These are phyloP conservation scores for Anisodus tanguticus DNA, from an alignment of 257 asterid species.

Conservation along the genomic window DNA sequence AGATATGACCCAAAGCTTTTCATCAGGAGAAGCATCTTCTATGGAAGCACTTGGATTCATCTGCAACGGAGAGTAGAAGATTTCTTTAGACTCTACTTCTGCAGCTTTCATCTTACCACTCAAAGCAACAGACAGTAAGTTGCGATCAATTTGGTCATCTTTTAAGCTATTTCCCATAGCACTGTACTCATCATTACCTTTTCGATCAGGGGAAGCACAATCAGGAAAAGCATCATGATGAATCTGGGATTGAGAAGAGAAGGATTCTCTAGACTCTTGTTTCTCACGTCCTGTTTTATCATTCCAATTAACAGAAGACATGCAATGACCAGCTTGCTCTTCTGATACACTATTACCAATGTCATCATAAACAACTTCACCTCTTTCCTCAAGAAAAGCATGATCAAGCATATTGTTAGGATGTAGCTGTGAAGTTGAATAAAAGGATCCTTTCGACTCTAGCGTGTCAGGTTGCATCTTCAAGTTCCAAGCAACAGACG, in stretches of 20 bases:
- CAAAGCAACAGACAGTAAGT: slow-evolving; percentile 15
- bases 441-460: slow-evolving; percentile 57
- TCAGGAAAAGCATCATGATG: slow-evolving; percentile 26
- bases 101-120: slow-evolving; percentile 20
- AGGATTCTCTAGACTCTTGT: slow-evolving; percentile 29
- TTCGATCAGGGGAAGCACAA: slow-evolving; percentile 23
- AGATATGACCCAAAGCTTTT: slow-evolving; percentile 32
- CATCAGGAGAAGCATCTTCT: slow-evolving; percentile 30
- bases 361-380: slow-evolving; percentile 50
- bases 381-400: slow-evolving; percentile 52
- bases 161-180: slow-evolving; percentile 7
- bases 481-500: slow-evolving; percentile 62
- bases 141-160: slow-evolving; percentile 21
- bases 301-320: slow-evolving; percentile 62
- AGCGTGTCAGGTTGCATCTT: slow-evolving; percentile 49
- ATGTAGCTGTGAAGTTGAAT: slow-evolving; percentile 55
- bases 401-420: slow-evolving; percentile 53
- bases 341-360: slow-evolving; percentile 45
- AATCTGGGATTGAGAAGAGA: slow-evolving; percentile 29
- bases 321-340: slow-evolving; percentile 55
- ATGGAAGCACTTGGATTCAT: slow-evolving; percentile 28
- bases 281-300: slow-evolving; percentile 35
- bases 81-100: slow-evolving; percentile 27
- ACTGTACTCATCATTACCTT: slow-evolving; percentile 8
- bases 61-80: slow-evolving; percentile 26